Evolutionary conservation across 331 rosid species (phyloP).

Genomic region (Rhamnella rubrinervis): DNA sequence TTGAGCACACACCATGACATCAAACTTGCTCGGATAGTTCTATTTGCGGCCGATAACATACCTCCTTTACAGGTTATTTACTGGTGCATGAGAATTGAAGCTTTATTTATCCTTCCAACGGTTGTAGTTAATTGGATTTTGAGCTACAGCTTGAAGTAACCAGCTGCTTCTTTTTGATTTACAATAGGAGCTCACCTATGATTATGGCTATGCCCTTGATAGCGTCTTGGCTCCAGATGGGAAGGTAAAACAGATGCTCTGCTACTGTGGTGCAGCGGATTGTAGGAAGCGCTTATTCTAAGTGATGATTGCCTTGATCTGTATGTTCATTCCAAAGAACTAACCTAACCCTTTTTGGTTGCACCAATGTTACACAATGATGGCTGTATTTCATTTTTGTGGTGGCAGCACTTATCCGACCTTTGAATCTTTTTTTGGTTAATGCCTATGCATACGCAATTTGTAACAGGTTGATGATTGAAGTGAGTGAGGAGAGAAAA

Average conservation of each 20-base stretch:
- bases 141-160: neutral
- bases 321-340: neutral
- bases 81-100: no score
- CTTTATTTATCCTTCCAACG: neutral
- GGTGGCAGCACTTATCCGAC: conserved; percentile 1
- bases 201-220: conserved; percentile 89
- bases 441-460: conserved; percentile 1
- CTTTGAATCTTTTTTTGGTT: neutral
- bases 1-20: conserved; percentile 83
- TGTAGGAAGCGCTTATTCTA: conserved; percentile 77
- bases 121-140: neutral
- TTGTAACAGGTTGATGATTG: neutral
- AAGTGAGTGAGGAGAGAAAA: conserved; percentile 2
- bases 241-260: conserved; percentile 67
- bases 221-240: conserved; percentile 81
- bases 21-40: conserved; percentile 78
- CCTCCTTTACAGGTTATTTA: conserved; percentile 83
- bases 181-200: conserved; percentile 82
- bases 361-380: neutral
- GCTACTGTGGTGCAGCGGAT: conserved; percentile 86
- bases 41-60: conserved; percentile 95
- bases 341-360: neutral
- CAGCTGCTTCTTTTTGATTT: conserved; percentile 19
- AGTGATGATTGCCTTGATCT: neutral
- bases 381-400: neutral